Base-by-base conservation (phyloP, 768 basidiomycete genomes). In the Trametes meyenii region DNA sequence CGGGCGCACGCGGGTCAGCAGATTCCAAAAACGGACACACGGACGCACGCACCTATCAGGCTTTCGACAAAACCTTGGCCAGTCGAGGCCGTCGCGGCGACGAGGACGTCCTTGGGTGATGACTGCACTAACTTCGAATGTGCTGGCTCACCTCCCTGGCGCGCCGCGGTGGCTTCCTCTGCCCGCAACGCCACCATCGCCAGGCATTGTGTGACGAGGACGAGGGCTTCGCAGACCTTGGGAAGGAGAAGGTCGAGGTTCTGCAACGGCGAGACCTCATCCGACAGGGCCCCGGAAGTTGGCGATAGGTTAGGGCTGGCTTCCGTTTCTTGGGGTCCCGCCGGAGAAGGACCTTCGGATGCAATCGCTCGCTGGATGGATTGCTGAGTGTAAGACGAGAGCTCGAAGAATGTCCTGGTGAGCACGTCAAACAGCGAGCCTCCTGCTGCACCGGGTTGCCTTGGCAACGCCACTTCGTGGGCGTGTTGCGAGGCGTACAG, bases 161-260 rank as follows among this genome's bases (percentile, higher is more conserved):
- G 60, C 10, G 53, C 16, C 14, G 61, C 71, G 65, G 84, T 60
- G 51, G 70, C 50, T 50, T 68, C 76, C 64, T 82, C 80, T 35
- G 81, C 81, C 59, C 81, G 81, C 60, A 94, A 74, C 40, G 82
- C 78, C 55, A 88, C 79, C 26, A 85, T 86, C 61, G 85, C 78
- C 60, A 94, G 82, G 68, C 89, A 90, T 72, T 95, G 91, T 2
- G 85, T 83, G 38, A 88, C 83, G 12, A 95, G 79, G 16, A 94
- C 87, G 52, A 94, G 78, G 0, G 87, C 92, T 67, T 94, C 92
- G 70, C 89, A 88, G 21, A 85, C 86, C 75, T 87, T 90, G 3
- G 92, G 89, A 17, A 96, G 76, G 69, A 87, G 78, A 24, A 85
- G 79, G 72, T 94, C 89, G 36, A 90, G 72, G 70, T 83, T 79